These are phyloP conservation scores for Globisporangium irregulare DNA, from an alignment of 352 stramenopile species.

Conservation along the genomic window DNA sequence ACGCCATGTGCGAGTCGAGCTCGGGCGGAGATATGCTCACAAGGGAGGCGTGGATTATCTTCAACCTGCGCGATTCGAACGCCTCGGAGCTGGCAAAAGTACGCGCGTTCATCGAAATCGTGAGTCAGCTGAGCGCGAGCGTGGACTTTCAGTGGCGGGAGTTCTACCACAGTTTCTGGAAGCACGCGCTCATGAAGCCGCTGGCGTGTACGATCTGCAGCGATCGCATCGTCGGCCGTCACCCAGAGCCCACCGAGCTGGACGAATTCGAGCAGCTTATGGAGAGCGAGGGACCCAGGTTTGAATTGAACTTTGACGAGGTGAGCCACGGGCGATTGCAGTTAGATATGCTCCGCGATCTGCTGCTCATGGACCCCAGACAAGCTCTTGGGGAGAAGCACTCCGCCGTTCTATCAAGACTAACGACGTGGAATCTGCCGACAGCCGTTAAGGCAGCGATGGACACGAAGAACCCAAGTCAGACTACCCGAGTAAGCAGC, in stretches of 20 bases:
- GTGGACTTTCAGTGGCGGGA: neutral
- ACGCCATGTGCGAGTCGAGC: neutral
- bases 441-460: too few species aligned
- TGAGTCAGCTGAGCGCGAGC: neutral
- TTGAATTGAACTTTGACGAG: constrained; percentile 1
- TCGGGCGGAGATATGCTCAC: neutral
- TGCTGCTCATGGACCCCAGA: neutral
- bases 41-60: neutral
- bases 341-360: neutral
- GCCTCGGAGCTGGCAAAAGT: neutral
- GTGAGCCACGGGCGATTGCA: neutral
- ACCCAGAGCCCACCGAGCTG: neutral
- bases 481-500: neutral
- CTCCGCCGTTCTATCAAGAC: too few species aligned
- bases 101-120: neutral
- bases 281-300: constrained; percentile 1
- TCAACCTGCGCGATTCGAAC: neutral
- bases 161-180: neutral
- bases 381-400: neutral
- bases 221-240: neutral
- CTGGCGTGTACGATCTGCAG: neutral
- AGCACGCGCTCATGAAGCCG: neutral
- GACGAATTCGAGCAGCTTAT: constrained; percentile 5
- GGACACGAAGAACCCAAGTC: neutral
- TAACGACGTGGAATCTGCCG: neutral